A percentile compares a stretch with the other conserved stretches of the same genome.
Conservation (phyloP, 208 protist species). For the Entamoeba histolytica region DNA sequence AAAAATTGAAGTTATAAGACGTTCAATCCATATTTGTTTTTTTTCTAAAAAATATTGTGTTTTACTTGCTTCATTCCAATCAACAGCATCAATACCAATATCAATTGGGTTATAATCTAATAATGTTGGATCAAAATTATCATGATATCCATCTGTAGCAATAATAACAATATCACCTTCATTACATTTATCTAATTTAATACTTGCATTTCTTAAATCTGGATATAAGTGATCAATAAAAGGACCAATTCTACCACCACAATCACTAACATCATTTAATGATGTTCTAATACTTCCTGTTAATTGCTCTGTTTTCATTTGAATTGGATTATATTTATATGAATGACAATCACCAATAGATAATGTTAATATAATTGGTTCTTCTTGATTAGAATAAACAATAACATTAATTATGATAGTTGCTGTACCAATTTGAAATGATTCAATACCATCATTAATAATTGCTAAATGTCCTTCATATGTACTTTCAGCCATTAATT, state of each 20-base stretch:
- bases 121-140: background rate
- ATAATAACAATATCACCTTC: background rate
- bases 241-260: background rate
- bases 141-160: background rate
- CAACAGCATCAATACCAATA: background rate
- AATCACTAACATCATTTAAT: background rate
- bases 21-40: background rate
- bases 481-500: background rate
- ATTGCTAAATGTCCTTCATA: background rate
- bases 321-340: background rate
- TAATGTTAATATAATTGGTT: background rate
- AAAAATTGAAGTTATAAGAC: background rate
- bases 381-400: background rate
- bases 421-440: background rate
- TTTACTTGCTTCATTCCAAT: background rate
- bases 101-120: background rate
- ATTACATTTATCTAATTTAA: background rate
- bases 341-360: background rate
- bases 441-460: background rate
- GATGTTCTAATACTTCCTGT: background rate
- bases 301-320: background rate
- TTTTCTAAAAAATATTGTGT: background rate
- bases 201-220: background rate
- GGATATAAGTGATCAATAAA: background rate
- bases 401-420: background rate